These are phyloP conservation scores for Trypanosoma boissoni DNA, from an alignment of 208 protist genomes.

Conservation along the genomic window DNA sequence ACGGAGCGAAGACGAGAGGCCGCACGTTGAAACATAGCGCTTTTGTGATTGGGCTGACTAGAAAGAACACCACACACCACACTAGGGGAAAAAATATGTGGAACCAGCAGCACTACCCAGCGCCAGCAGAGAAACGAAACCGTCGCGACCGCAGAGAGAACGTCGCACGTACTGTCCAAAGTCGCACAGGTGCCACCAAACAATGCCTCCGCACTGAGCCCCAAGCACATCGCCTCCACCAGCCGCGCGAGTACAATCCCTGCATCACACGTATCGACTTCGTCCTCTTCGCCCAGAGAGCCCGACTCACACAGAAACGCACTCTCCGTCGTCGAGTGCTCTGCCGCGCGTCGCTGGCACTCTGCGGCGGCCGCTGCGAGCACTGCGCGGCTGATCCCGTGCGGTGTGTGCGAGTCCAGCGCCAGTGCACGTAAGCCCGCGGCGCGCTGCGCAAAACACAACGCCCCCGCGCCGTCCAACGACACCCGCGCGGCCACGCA, in stretches of 20 bases:
- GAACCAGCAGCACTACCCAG: slow-evolving; percentile 30
- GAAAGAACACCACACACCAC: slow-evolving; percentile 8
- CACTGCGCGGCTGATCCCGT: slow-evolving; percentile 4
- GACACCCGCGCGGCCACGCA: slow-evolving; percentile 3
- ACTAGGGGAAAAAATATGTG: slow-evolving; percentile 18
- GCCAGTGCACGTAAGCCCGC: slow-evolving; percentile 11
- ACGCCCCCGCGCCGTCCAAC: neutral
- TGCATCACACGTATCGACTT: neutral
- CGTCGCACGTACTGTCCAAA: slow-evolving; percentile 30
- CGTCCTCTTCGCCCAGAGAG: neutral
- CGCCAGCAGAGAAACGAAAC: slow-evolving; percentile 43
- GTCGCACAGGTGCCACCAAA: slow-evolving; percentile 45
- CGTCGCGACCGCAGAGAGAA: slow-evolving; percentile 27
- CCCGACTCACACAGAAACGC: slow-evolving; percentile 5
- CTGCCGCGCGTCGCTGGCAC: slow-evolving; percentile 8
- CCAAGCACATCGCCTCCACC: slow-evolving; percentile 45
- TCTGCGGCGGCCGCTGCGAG: slow-evolving; percentile 8
- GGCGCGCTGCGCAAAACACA: slow-evolving; percentile 3
- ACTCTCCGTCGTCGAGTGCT: neutral
- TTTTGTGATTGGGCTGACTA: slow-evolving; percentile 2
- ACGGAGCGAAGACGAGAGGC: neutral
- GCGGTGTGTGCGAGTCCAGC: slow-evolving; percentile 3
- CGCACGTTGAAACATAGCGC: neutral
- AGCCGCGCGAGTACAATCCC: slow-evolving; percentile 22
- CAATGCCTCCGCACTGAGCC: slow-evolving; percentile 34